Percentiles rank a stretch among this genome's conserved stretches.
These are phyloP conservation scores for Filobasidium floriforme DNA, from an alignment of 768 basidiomycete genomes.

Conservation along the genomic window DNA sequence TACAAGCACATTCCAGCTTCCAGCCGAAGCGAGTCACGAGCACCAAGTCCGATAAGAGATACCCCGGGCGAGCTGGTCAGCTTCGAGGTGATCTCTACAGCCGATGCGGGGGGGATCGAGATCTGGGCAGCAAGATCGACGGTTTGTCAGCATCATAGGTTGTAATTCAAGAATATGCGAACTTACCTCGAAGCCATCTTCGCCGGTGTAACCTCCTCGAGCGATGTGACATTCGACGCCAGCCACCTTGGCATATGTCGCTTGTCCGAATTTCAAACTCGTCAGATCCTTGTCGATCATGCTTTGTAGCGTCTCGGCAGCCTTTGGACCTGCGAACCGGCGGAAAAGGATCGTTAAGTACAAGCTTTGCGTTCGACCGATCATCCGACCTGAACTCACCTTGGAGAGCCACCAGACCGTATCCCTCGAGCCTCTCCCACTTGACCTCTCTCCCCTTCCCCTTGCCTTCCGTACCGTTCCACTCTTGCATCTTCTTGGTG, in stretches of 20 bases:
- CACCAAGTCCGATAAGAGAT: slow-evolving; percentile 79
- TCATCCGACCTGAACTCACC: slow-evolving; percentile 48
- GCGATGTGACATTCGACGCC: slow-evolving; percentile 77
- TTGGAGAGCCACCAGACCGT: slow-evolving; percentile 86
- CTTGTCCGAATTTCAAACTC: slow-evolving; percentile 72
- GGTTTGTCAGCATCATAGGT: not conserved
- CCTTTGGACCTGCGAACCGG: slow-evolving; percentile 60
- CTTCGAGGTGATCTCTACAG: slow-evolving; percentile 60
- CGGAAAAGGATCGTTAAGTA: too few relatives aligned
- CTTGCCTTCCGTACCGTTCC: slow-evolving; percentile 59
- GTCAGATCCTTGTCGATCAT: slow-evolving; percentile 68
- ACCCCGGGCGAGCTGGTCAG: slow-evolving; percentile 61
- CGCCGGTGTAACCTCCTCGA: slow-evolving; percentile 93
- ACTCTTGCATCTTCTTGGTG: slow-evolving; percentile 57
- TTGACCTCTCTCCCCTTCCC: slow-evolving; percentile 53
- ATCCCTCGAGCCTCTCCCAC: slow-evolving; percentile 69
- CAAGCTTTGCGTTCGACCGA: not conserved
- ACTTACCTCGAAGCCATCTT: slow-evolving; percentile 90
- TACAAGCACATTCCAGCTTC: slow-evolving; percentile 97
- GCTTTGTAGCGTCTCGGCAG: slow-evolving; percentile 68
- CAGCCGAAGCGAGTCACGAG: slow-evolving; percentile 83
- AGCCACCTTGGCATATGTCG: slow-evolving; percentile 69
- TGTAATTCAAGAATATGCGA: not conserved
- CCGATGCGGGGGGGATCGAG: slow-evolving; percentile 72
- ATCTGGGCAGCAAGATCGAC: slow-evolving; percentile 50